Percentiles rank a stretch among this genome's conserved stretches.
These are phyloP conservation scores for Penicillium roqueforti DNA, from an alignment of 495 filamentous ascomycete species.

Conservation along the genomic window DNA sequence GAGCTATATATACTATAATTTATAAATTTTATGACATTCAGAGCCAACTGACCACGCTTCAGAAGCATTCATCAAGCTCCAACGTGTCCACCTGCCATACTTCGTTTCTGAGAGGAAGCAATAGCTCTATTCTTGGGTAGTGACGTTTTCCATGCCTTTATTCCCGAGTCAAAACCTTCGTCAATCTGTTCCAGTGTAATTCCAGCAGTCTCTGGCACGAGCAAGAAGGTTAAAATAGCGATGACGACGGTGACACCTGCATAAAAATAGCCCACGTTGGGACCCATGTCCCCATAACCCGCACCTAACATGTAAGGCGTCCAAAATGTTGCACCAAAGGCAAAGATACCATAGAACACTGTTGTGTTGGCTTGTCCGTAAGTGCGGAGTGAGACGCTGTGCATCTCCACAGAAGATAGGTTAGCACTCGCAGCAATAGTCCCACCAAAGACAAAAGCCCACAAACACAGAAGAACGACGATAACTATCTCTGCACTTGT, in stretches of 20 bases:
- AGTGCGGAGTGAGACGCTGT: constrained; percentile 30
- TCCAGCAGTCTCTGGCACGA: constrained; percentile 29
- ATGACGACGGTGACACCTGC: constrained; percentile 23
- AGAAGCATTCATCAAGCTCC: neutral
- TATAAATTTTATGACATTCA: neutral
- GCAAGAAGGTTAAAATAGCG: constrained; percentile 15
- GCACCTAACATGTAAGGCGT: constrained; percentile 30
- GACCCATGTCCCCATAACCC: constrained; percentile 28
- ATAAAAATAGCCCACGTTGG: constrained; percentile 32
- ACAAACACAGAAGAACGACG: constrained; percentile 25
- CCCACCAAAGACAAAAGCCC: constrained; percentile 29
- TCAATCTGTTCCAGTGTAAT: constrained; percentile 32
- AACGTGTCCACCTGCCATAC: neutral
- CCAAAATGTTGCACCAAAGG: constrained; percentile 28
- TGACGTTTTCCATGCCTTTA: constrained; percentile 26
- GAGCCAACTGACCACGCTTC: neutral
- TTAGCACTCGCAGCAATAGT: constrained; percentile 22
- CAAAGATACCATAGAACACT: constrained; percentile 23
- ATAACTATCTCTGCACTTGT: constrained; percentile 17
- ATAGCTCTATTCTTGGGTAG: constrained; percentile 15
- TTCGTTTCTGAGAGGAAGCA: neutral
- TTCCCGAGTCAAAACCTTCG: constrained; percentile 21
- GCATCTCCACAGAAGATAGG: constrained; percentile 27
- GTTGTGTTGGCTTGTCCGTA: constrained; percentile 30
- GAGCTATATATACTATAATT: neutral